Evolutionary conservation across 192 early-diverging fungal genomes (phyloP), one percentile per base, ranked within the genome.

Genomic region (Umbelopsis isabellina): DNA sequence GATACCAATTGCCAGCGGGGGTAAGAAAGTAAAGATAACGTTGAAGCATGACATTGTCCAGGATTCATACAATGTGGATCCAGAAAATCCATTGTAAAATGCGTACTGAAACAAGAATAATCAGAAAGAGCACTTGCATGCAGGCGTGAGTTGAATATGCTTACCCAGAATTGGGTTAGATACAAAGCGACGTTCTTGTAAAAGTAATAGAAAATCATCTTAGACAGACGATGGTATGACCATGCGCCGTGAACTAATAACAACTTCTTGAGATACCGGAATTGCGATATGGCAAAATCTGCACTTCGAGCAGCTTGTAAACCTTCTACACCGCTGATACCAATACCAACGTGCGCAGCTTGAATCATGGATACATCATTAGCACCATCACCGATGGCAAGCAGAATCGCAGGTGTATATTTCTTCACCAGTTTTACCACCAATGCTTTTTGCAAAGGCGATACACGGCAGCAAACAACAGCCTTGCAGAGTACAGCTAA

Each of bases 361-460:
- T 98, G 96, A 71, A 98, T 98, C 96, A 98, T 98, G 45, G 89
- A 90, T 5, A 98, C 94, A 75, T 98, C 96, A 78, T 98, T 98
- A 49, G 96, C 96, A 7, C 96, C 96, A 75, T 98, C 96, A 53
- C 96, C 96, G 77, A 98, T 98, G 4, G 96, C 95, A 27, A 98
- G 84, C 27, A 94, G 84, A 52, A 98, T 89, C 21, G 92, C 89
- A 71, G 91, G 90, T 16, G 89, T 82, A 53, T 92, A 90, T 49
- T 94, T 95, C 75, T 94, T 95, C 23, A 98, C 96, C 45, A 97
- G 80, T 79, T 96, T 95, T 35, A 98, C 96, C 3, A 98, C 94
- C 49, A 97, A 79, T 0, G 96, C 95, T 80, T 98, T 98, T 79
- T 98, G 96, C 47, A 98, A 78, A 15, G 96, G 96, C n/a, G 94